Conservation (phyloP, 108 stramenopile species). For the Nannochloropsis salina region DNA sequence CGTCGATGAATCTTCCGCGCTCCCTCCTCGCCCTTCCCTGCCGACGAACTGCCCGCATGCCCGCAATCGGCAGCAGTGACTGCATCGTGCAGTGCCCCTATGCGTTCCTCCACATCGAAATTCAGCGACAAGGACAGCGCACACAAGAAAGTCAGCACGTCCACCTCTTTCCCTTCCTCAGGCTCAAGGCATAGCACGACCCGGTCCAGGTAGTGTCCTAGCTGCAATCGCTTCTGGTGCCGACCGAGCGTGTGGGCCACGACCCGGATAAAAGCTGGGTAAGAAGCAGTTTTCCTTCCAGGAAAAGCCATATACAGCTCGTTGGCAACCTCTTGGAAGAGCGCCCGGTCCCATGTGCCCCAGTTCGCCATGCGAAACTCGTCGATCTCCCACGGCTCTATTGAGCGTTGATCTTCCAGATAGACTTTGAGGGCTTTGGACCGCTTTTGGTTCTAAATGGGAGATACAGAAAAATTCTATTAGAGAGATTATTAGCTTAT, state of each 20-base stretch:
- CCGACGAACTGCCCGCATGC: not conserved
- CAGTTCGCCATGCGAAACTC: not conserved
- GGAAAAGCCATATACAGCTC: not conserved
- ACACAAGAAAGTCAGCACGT: not conserved
- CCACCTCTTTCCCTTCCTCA: constrained; percentile 9
- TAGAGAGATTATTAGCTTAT: too few relatives aligned
- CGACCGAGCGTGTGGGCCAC: not conserved
- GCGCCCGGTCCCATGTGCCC: not conserved
- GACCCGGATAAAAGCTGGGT: not conserved
- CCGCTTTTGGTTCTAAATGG: not conserved
- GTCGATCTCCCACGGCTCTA: not conserved
- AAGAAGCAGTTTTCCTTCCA: not conserved
- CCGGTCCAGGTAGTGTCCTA: constrained; percentile 11
- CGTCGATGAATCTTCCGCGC: not conserved
- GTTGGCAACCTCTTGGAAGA: not conserved
- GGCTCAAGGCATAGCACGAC: not conserved
- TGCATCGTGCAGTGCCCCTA: not conserved
- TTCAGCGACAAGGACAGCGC: constrained; percentile 7
- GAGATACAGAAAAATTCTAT: not conserved
- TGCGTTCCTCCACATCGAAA: not conserved
- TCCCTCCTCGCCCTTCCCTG: not conserved
- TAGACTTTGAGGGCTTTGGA: not conserved
- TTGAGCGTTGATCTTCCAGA: not conserved
- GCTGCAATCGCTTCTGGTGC: not conserved
- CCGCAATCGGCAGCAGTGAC: not conserved